Evolutionary conservation across 192 early-diverging fungal species (phyloP).

Genomic region (Umbelopsis ramanniana): DNA sequence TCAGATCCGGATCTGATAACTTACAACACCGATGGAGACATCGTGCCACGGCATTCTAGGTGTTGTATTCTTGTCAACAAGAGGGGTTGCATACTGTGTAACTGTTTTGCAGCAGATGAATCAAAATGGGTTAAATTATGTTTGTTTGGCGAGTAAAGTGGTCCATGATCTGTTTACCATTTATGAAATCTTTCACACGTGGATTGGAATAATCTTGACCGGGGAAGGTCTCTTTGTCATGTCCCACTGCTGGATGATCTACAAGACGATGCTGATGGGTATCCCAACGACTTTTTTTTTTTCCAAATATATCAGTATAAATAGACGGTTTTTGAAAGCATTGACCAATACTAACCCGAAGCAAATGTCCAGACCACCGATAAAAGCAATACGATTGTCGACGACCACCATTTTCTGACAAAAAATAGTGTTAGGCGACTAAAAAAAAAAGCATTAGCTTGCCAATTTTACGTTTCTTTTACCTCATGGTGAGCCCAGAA

Average conservation of each 20-base stretch:
- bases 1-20: neutral
- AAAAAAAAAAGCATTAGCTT: too few species aligned
- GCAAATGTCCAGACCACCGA: slow-evolving; percentile 87
- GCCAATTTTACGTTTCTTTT: neutral
- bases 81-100: slow-evolving; percentile 17
- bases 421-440: neutral
- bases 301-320: slow-evolving; percentile 50
- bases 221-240: slow-evolving; percentile 57
- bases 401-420: slow-evolving; percentile 76
- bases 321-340: slow-evolving; percentile 62
- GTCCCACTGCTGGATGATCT: slow-evolving; percentile 62
- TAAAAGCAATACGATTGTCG: slow-evolving; percentile 80
- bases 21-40: slow-evolving; percentile 72
- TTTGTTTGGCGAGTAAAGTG: neutral
- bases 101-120: slow-evolving; percentile 20
- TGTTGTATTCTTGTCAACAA: slow-evolving; percentile 50
- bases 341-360: slow-evolving; percentile 58
- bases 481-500: slow-evolving; percentile 88
- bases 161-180: slow-evolving; percentile 42
- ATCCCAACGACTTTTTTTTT: slow-evolving; percentile 73
- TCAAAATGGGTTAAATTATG: too few species aligned
- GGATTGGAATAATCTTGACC: slow-evolving; percentile 92
- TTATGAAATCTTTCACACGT: slow-evolving; percentile 75
- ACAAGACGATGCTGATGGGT: slow-evolving; percentile 74
- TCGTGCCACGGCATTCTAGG: slow-evolving; percentile 94